Base-by-base conservation (phyloP, 139 green algal species). In the Picochlorum sp. region DNA sequence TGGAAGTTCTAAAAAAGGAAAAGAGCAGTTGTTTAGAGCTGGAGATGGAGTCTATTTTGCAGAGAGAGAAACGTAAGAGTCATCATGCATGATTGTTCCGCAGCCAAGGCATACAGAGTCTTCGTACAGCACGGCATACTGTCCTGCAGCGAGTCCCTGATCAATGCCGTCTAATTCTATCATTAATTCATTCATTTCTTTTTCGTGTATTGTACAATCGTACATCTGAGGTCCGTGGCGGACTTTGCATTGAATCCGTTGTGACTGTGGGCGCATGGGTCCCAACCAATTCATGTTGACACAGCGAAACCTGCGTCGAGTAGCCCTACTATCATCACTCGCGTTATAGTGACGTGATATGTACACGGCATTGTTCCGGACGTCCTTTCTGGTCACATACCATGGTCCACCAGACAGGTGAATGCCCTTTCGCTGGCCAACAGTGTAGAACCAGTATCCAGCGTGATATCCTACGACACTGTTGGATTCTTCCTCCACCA, bases 41-140 rank as follows among this genome's bases (percentile, higher is more conserved):
- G 49, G 52, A 16, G 69, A 76, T 20, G 69, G 69, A 1, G 45
- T 76, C 5, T 76, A 76, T 56, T 71, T 74, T 65, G n/a, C 58
- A 65, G 23, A 54, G 18, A 18, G 18, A 54, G 18, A 54, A 54
- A 20, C 15, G 15, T 54, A 21, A 20, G 16, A 54, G 2, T 21
- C n/a, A 54, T 54, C 47, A 26, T 20, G n/a, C 16, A 54, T 21
- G n/a, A 54, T 54, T 21, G 16, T 54, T 20, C 47, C 47, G 6
- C 47, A 54, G 0, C 92, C 92, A 15, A 96, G 66, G 74, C 89
- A 97, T 2, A 73, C 28, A 4, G 74, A 77, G 1, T 75, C 74
- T 47, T 90, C 79, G 62, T 98, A 98, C 18, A 98, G 90, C n/a
- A 95, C 92, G 0, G 86, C 89, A 71, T 89, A 97, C 78, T 98